A percentile compares a stretch with the other conserved stretches of the same genome.
Evolutionary conservation across 129 eudicot genomes (phyloP).

Genomic region (Apium graveolens): DNA sequence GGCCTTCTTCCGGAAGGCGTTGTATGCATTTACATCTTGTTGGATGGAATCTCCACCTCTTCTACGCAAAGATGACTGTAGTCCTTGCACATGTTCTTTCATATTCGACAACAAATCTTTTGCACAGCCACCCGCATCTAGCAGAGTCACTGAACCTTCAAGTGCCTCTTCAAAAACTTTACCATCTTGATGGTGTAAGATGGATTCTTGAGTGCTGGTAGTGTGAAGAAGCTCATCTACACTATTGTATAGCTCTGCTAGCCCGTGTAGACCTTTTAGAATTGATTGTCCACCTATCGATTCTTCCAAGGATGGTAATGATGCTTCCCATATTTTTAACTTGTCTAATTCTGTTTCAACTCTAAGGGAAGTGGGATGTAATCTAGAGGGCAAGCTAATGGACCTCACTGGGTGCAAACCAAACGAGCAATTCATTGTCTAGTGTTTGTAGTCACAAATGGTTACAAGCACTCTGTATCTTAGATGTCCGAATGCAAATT

Average conservation of each 20-base stretch:
- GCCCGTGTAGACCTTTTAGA: conserved; percentile 31
- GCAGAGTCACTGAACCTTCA: conserved; percentile 38
- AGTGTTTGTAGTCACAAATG: conserved; percentile 16
- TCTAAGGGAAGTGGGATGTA: conserved; percentile 32
- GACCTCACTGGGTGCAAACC: conserved; percentile 35
- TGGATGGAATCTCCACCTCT: conserved; percentile 22
- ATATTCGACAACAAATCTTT: conserved; percentile 32
- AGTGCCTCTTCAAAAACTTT: conserved; percentile 38
- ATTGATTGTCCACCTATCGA: conserved; percentile 27
- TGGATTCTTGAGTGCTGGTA: conserved; percentile 28
- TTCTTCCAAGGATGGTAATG: conserved; percentile 6
- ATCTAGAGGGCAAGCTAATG: conserved; percentile 52
- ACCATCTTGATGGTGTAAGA: conserved; percentile 21
- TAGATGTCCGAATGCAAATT: conserved; percentile 3
- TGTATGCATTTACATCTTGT: conserved; percentile 22
- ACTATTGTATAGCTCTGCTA: conserved; percentile 47
- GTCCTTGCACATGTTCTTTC: conserved; percentile 28
- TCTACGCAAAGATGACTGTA: conserved; percentile 45
- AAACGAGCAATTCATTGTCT: conserved; percentile 9
- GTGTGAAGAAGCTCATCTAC: conserved; percentile 44
- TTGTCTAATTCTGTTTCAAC: conserved; percentile 38
- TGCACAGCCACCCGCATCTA: conserved; percentile 41
- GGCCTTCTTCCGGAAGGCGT: conserved; percentile 27
- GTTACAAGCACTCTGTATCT: conserved; percentile 7
- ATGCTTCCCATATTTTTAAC: conserved; percentile 29